phyloP scores from a whole-genome alignment of 2,329 filamentous ascomycete species.

The Leptosphaerulina australis region DNA sequence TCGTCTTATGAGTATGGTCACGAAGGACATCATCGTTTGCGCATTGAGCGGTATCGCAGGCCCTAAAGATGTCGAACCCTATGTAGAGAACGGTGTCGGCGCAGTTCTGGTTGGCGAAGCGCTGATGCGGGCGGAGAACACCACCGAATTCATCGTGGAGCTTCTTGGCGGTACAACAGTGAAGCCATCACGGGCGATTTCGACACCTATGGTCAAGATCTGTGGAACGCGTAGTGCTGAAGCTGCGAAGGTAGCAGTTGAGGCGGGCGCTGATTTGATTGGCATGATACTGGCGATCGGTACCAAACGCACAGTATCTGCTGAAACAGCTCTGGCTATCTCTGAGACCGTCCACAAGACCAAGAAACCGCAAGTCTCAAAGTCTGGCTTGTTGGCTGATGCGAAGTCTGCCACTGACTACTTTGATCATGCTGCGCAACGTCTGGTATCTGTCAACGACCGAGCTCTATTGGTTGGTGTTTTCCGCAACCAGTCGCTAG shows the following conservation, averaged over 20 bases:
- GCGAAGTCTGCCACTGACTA: conserved; percentile 65
- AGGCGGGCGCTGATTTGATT: conserved; percentile 87
- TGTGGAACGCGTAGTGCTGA: conserved; percentile 88
- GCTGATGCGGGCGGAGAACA: conserved; percentile 88
- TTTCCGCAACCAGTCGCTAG: conserved; percentile 87
- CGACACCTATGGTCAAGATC: conserved; percentile 77
- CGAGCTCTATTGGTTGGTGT: conserved; percentile 87
- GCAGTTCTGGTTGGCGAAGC: conserved; percentile 95
- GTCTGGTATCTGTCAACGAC: conserved; percentile 57
- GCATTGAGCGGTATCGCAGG: conserved; percentile 93
- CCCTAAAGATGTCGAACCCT: conserved; percentile 84
- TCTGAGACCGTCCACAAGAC: conserved; percentile 74
- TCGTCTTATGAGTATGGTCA: conserved; percentile 84
- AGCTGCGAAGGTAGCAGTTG: conserved; percentile 78
- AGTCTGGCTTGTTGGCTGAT: conserved; percentile 31
- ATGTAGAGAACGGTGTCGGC: conserved; percentile 86
- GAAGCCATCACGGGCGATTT: conserved; percentile 30
- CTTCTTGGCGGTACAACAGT: conserved; percentile 68
- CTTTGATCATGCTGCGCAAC: conserved; percentile 65
- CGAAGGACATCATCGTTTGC: conserved; percentile 84
- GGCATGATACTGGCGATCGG: conserved; percentile 90
- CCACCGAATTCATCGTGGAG: conserved; percentile 79
- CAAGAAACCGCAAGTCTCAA: conserved; percentile 40
- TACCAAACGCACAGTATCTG: conserved; percentile 77
- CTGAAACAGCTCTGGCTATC: conserved; percentile 80